phyloP scores from a whole-genome alignment of 176 grass and related monocot genomes.

The Bonia amplexicaulis region DNA sequence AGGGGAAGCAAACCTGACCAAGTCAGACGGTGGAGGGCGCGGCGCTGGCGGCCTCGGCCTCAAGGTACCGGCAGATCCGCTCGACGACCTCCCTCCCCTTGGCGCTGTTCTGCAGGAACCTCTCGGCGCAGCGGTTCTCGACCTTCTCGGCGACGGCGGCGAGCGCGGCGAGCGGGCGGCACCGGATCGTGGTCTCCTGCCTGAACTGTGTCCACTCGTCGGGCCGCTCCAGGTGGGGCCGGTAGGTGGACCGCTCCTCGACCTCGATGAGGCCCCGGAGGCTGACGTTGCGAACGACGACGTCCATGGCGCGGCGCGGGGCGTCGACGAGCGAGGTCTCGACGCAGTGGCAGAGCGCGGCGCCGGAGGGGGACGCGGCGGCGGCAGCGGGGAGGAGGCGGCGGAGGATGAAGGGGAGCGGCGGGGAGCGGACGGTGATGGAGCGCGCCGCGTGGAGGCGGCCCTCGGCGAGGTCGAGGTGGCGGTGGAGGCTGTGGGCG shows the following conservation, averaged over 20 bases:
- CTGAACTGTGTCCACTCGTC: slow-evolving; percentile 77
- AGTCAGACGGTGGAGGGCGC: slow-evolving; percentile 24
- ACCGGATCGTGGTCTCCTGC: slow-evolving; percentile 85
- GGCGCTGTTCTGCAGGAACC: slow-evolving; percentile 74
- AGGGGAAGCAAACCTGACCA: slow-evolving; percentile 11
- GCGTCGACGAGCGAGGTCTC: slow-evolving; percentile 79
- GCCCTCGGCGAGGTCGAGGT: slow-evolving; percentile 45
- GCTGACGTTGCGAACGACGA: slow-evolving; percentile 74
- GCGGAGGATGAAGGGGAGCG: slow-evolving; percentile 78
- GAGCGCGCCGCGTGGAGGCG: slow-evolving; percentile 69
- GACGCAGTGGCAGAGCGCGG: slow-evolving; percentile 84
- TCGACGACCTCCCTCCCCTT: slow-evolving; percentile 94
- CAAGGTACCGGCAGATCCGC: slow-evolving; percentile 83
- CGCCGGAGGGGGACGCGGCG: slow-evolving; percentile 49
- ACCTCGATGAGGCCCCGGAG: slow-evolving; percentile 72
- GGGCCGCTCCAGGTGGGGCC: slow-evolving; percentile 71
- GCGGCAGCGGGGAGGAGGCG: slow-evolving; percentile 61
- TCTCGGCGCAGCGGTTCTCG: slow-evolving; percentile 75
- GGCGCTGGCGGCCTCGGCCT: slow-evolving; percentile 49
- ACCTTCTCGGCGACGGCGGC: slow-evolving; percentile 86
- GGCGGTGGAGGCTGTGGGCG: slow-evolving; percentile 75
- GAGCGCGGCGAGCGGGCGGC: slow-evolving; percentile 70
- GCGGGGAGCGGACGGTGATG: slow-evolving; percentile 73
- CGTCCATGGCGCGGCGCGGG: slow-evolving; percentile 64
- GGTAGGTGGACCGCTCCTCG: slow-evolving; percentile 71